Evolutionary conservation across 2,329 filamentous ascomycete species (phyloP), one percentile per base, ranked within the genome.

Genomic region (Cladophialophora carrionii): DNA sequence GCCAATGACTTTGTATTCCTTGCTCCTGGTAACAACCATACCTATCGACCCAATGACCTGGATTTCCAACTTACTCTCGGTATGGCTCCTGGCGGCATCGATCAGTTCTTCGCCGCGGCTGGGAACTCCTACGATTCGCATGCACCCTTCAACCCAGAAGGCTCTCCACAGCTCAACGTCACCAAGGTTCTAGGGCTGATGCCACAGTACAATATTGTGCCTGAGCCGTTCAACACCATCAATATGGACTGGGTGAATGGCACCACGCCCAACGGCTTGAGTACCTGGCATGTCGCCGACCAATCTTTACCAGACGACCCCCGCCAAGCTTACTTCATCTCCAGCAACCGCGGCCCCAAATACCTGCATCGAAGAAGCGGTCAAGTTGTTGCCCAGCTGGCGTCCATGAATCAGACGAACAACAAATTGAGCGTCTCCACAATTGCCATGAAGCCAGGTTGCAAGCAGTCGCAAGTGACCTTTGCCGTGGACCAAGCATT

Each of bases 331-430:
- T 69, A 69, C 55, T 69, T 67, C 53, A 54, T 69, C 34, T 67
- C 67, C 56, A 69, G 67, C 67, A 69, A 69, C 43, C 61, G 62
- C 24, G 67, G 67, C 10, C 67, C 67, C n/a, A 69, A 69, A 51
- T 69, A 65, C 53, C 62, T 69, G 6, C 62, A 65, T 10, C 65
- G 57, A 4, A 54, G 52, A 10, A 32, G 34, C 1, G 63, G 57
- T 22, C 57, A 65, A 48, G 65, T 69, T 24, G 53, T 69, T 37
- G 59, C 46, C 32, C 62, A 63, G 37, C 62, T 69, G 37, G 67
- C 65, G 41, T 65, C 65, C 4, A 37, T 29, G n/a, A 61, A 65
- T 22, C 64, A 69, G 53, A 69, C 67, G 32, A 53, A 46, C 48
- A 43, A 65, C 52, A 61, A 61, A 26, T 56, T 69, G 24, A 67